Conservation (phyloP, 2,329 filamentous ascomycete genomes). For the Botrytis sinoallii region DNA sequence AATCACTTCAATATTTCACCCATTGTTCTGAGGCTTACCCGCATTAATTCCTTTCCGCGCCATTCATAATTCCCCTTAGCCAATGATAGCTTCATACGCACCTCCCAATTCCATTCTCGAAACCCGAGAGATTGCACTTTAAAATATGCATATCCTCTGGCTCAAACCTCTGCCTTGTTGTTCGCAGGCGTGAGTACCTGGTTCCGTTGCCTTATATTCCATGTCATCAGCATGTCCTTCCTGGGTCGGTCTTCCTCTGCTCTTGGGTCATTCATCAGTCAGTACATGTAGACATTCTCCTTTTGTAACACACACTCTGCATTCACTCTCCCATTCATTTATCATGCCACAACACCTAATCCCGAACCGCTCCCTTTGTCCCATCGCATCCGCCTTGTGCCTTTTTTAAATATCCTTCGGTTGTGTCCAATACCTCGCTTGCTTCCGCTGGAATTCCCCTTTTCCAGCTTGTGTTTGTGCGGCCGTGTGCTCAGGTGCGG, state of each 20-base stretch:
- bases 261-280: constrained; percentile 14
- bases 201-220: constrained; percentile 16
- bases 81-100: constrained; percentile 7
- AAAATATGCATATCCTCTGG: constrained; percentile 4
- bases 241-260: background rate
- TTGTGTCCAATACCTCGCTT: constrained; percentile 2
- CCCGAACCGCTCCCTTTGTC: constrained; percentile 8
- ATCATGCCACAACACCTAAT: background rate
- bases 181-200: constrained; percentile 12
- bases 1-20: background rate
- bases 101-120: constrained; percentile 8
- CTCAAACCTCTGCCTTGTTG: background rate
- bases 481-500: constrained; percentile 10
- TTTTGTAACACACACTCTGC: background rate
- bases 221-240: constrained; percentile 13
- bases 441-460: background rate
- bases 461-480: constrained; percentile 13
- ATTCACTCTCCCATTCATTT: background rate
- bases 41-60: background rate
- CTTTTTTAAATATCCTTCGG: constrained; percentile 11
- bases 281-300: background rate
- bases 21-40: background rate
- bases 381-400: constrained; percentile 3
- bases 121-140: constrained; percentile 17
- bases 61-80: background rate